A percentile compares a stretch with the other conserved stretches of the same genome.
Conservation (phyloP, 2,329 filamentous ascomycete genomes). For the Cercospora janseana region DNA sequence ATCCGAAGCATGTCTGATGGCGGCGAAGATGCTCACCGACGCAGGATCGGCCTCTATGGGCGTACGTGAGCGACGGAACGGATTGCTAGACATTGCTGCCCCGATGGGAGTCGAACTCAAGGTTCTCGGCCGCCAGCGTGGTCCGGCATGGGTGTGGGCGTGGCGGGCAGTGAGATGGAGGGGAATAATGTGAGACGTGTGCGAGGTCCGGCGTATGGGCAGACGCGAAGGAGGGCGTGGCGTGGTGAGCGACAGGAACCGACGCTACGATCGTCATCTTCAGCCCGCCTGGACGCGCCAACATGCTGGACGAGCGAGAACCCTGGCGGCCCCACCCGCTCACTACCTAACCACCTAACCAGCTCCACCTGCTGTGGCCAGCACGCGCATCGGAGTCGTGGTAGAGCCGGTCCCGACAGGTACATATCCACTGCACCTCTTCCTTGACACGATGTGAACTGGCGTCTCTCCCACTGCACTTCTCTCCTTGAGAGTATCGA, state of each 20-base stretch:
- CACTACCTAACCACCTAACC: neutral
- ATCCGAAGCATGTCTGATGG: conserved; percentile 5
- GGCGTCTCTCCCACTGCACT: too few species aligned
- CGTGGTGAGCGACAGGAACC: conserved; percentile 13
- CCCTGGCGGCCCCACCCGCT: conserved; percentile 4
- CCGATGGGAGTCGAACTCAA: neutral
- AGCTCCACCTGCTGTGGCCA: neutral
- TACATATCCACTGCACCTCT: too few species aligned
- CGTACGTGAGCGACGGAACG: conserved; percentile 32
- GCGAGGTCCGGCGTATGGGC: neutral
- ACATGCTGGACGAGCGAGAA: conserved; percentile 7
- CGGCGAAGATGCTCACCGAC: conserved; percentile 18
- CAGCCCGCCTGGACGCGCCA: conserved; percentile 9
- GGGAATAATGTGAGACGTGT: neutral
- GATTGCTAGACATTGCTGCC: conserved; percentile 35
- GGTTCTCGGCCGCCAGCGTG: neutral
- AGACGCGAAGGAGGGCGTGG: neutral
- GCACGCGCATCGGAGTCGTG: too few species aligned
- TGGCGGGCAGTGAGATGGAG: too few species aligned
- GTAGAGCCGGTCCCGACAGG: too few species aligned
- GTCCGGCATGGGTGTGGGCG: neutral
- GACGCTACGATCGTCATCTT: conserved; percentile 12
- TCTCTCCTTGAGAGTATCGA: too few species aligned
- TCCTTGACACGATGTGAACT: too few species aligned
- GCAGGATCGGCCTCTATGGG: conserved; percentile 24